Evolutionary conservation across 139 green algal species (phyloP), one percentile per base, ranked within the genome.

Genomic region (Haematococcus sp.): DNA sequence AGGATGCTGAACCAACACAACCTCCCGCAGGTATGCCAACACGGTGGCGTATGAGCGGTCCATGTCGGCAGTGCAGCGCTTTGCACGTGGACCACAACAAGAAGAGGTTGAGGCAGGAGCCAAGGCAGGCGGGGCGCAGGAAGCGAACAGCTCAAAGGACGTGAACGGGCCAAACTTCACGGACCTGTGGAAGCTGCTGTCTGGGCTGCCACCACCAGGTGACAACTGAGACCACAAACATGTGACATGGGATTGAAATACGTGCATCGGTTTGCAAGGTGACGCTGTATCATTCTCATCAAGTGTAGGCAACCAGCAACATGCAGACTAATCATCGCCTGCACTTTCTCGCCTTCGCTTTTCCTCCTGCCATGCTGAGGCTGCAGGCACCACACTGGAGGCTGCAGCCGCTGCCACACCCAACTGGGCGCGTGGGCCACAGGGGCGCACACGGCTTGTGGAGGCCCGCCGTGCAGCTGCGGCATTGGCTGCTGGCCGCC

Each of bases 11-110:
- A n/a, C n/a, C n/a, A n/a, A n/a, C n/a, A n/a, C n/a, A n/a, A n/a
- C n/a, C n/a, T n/a, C n/a, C n/a, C 40, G 3, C 64, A 71, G 67
- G 27, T 83, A 83, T 40, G 81, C 76, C 34, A 86, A 88, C 76
- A 81, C 79, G 0, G 64, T 82, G 19, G 70, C 81, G 0, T 76
- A 86, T 51, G 81, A 89, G 66, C 69, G 84, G 4, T 75, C 60
- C 3, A 44, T 68, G 2, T 68, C 60, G 17, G 79, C 82, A 4
- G 52, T 88, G 0, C 54, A 74, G 20, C 54, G 64, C 23, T 88
- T 83, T 67, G 44, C 64, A 20, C 35, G n/a, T n/a, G 64, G 64
- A 3, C 49, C 67, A 49, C 35, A 13, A 7, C 17, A 28, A n/a
- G 61, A 65, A 22, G 58, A 33, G 3, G 32, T 46, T 2, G 69